phyloP scores from a whole-genome alignment of 352 stramenopile genomes.

The Pythium utonaiense region DNA sequence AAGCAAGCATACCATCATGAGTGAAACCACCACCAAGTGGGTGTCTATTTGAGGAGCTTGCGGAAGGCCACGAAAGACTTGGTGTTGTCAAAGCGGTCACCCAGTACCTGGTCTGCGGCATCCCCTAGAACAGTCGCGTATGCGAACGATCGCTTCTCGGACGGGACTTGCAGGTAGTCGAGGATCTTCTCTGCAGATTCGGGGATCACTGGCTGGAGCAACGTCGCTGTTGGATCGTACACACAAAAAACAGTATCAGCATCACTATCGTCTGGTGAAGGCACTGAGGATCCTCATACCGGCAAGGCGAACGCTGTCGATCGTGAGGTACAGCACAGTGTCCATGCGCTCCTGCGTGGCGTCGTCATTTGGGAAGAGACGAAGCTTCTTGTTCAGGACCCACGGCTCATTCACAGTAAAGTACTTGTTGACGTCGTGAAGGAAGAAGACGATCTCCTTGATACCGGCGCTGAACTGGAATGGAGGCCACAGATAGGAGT shows the following conservation, averaged over 20 bases:
- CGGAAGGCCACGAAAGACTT: constrained; percentile 69
- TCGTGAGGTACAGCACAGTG: constrained; percentile 67
- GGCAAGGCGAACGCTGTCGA: constrained; percentile 66
- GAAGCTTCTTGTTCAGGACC: constrained; percentile 66
- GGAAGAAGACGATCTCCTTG: constrained; percentile 74
- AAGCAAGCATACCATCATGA: neutral
- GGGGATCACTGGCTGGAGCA: constrained; percentile 68
- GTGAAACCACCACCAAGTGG: neutral
- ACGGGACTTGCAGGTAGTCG: constrained; percentile 59
- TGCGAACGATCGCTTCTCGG: constrained; percentile 41
- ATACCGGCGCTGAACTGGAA: constrained; percentile 61
- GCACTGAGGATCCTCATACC: constrained; percentile 34
- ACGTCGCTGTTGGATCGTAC: constrained; percentile 39
- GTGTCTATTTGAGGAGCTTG: constrained; percentile 43
- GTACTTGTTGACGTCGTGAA: constrained; percentile 83
- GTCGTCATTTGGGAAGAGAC: constrained; percentile 26
- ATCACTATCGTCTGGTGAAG: neutral
- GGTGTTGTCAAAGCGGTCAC: constrained; percentile 38
- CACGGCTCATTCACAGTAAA: constrained; percentile 79
- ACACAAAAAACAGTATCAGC: constrained; percentile 2
- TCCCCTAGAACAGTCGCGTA: constrained; percentile 47
- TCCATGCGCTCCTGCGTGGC: constrained; percentile 45
- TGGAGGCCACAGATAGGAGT: constrained; percentile 7
- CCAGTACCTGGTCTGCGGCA: constrained; percentile 30
- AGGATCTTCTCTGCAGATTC: constrained; percentile 58